Evolutionary conservation across 2,329 filamentous ascomycete species (phyloP).

Genomic region (Drechslerella dactyloides): DNA sequence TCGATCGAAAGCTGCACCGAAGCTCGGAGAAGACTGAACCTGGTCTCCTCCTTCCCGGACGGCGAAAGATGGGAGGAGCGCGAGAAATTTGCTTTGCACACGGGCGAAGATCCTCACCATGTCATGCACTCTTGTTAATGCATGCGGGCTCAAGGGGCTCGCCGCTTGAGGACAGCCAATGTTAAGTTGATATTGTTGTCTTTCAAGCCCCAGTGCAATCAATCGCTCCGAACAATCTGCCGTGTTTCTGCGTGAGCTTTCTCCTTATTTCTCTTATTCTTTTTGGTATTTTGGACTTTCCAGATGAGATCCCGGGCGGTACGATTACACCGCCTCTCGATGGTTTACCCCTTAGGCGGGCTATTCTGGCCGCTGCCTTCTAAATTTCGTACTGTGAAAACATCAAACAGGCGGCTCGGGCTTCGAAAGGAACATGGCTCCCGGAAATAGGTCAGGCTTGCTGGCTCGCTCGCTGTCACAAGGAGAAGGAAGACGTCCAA

Average conservation of each 20-base stretch:
- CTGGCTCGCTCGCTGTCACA: conserved; percentile 44
- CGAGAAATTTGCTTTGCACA: conserved; percentile 49
- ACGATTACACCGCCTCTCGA: background rate
- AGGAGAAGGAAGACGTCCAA: conserved; percentile 24
- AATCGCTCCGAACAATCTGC: conserved; percentile 34
- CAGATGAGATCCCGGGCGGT: conserved; percentile 8
- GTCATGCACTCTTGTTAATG: conserved; percentile 9
- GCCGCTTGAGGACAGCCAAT: background rate
- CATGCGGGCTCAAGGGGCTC: conserved; percentile 47
- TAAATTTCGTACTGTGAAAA: conserved; percentile 14
- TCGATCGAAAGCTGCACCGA: conserved; percentile 3
- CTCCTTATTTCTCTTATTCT: conserved; percentile 17
- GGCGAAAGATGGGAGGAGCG: background rate
- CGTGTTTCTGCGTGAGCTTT: conserved; percentile 44
- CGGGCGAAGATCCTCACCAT: conserved; percentile 24
- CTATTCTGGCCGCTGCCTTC: conserved; percentile 29
- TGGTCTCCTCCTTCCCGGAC: background rate
- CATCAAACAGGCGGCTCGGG: conserved; percentile 44
- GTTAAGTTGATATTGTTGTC: conserved; percentile 26
- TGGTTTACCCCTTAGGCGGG: conserved; percentile 2
- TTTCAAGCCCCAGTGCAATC: conserved; percentile 35
- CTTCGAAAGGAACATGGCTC: conserved; percentile 13
- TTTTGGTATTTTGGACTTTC: conserved; percentile 17
- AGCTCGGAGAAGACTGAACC: background rate
- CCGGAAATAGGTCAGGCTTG: conserved; percentile 14